Evolutionary conservation across 371 early-diverging fungal species (phyloP).

Genomic region (Syncephalis plumigaleata): DNA sequence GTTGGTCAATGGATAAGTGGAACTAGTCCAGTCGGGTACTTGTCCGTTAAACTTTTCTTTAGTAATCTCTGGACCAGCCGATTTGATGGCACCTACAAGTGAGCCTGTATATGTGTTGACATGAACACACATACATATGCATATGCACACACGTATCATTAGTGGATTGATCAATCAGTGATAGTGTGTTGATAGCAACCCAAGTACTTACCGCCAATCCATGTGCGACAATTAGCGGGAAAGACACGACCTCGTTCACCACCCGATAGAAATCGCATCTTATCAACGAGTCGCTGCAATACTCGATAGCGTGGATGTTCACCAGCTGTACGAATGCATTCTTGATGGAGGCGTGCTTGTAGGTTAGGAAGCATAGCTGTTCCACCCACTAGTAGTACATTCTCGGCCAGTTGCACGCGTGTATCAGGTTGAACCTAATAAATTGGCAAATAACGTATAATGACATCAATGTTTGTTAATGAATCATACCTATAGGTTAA

Average conservation of each 20-base stretch:
- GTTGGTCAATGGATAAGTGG: too few species aligned
- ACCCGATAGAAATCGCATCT: slow-evolving; percentile 12
- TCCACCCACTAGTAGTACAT: slow-evolving; percentile 61
- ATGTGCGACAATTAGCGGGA: slow-evolving; percentile 42
- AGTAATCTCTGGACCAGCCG: slow-evolving; percentile 38
- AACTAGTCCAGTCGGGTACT: slow-evolving; percentile 46
- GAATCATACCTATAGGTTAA: neutral
- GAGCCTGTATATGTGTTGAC: slow-evolving; percentile 31
- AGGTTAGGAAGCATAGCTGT: slow-evolving; percentile 61
- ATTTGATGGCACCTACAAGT: slow-evolving; percentile 47
- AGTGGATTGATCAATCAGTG: neutral
- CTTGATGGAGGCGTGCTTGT: slow-evolving; percentile 36
- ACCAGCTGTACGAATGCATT: slow-evolving; percentile 30
- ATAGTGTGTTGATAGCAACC: neutral
- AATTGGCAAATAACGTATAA: slow-evolving; percentile 6
- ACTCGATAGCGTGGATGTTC: slow-evolving; percentile 18
- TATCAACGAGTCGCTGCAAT: slow-evolving; percentile 13
- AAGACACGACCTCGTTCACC: slow-evolving; percentile 34
- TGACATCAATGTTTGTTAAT: neutral
- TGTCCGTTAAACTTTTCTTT: slow-evolving; percentile 37
- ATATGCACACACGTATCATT: neutral
- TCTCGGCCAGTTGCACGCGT: slow-evolving; percentile 39
- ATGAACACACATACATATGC: neutral
- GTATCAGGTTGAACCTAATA: slow-evolving; percentile 41
- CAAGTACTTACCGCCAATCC: slow-evolving; percentile 49